phyloP scores from a whole-genome alignment of 1,139 yeast species.

The Torulaspora globosa region DNA sequence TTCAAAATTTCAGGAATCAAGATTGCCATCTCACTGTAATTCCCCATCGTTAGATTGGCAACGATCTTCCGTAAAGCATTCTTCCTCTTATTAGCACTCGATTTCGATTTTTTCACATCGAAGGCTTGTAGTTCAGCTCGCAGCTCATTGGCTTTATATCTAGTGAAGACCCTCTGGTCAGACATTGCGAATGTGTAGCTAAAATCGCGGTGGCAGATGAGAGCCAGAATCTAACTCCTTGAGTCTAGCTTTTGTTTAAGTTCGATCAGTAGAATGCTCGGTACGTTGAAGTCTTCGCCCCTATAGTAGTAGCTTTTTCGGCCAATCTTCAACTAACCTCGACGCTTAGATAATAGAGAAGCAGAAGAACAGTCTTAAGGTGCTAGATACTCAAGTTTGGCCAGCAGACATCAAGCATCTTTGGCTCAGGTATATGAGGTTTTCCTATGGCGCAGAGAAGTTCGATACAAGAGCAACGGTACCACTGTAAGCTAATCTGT shows the following conservation, averaged over 20 bases:
- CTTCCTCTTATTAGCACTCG: constrained; percentile 44
- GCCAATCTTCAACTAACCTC: neutral
- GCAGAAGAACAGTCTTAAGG: neutral
- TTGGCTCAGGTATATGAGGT: no score
- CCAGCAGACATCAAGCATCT: no score
- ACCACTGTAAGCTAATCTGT: no score
- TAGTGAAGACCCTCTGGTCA: constrained; percentile 32
- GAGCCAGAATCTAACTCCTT: neutral
- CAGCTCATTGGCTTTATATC: constrained; percentile 37
- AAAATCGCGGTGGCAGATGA: neutral
- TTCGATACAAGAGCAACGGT: no score
- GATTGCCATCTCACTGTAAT: constrained; percentile 60
- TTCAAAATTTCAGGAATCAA: constrained; percentile 64
- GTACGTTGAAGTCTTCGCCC: constrained; percentile 4
- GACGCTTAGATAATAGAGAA: neutral
- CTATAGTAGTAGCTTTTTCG: constrained; percentile 3
- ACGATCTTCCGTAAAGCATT: constrained; percentile 68
- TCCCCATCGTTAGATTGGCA: constrained; percentile 81
- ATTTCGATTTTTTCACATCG: constrained; percentile 36
- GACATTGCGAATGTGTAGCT: constrained; percentile 22
- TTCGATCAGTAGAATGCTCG: neutral
- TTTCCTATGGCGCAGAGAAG: no score
- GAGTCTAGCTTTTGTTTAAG: neutral
- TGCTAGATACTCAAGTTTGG: neutral
- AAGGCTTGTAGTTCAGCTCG: constrained; percentile 35